phyloP scores from a whole-genome alignment of 2,329 filamentous ascomycete species.

The Phialemoniopsis sp. region DNA sequence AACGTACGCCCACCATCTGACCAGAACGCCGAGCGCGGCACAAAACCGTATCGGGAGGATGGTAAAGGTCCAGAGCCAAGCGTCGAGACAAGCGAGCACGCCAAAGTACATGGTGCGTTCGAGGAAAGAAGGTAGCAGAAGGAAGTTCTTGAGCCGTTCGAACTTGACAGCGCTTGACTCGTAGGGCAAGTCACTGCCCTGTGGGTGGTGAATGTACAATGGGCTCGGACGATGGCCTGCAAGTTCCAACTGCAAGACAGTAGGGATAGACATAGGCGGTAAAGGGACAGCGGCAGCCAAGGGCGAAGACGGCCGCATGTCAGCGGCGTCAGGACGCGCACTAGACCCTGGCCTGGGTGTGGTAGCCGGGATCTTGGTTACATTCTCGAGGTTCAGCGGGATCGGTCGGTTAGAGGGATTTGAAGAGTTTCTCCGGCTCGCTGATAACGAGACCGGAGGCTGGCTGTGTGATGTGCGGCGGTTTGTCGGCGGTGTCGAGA shows the following conservation, averaged over 20 bases:
- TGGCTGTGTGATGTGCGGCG: conserved; percentile 27
- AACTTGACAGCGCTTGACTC: conserved; percentile 92
- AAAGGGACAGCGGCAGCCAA: conserved; percentile 54
- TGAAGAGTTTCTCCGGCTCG: conserved; percentile 45
- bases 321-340: conserved; percentile 6
- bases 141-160: conserved; percentile 83
- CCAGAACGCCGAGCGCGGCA: conserved; percentile 72
- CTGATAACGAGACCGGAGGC: conserved; percentile 20
- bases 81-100: conserved; percentile 84
- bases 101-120: conserved; percentile 87
- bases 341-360: conserved; percentile 14
- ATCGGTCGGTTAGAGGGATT: conserved; percentile 37
- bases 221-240: conserved; percentile 59
- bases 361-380: conserved; percentile 14
- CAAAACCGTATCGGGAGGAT: conserved; percentile 87
- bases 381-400: conserved; percentile 37
- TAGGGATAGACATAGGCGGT: conserved; percentile 63
- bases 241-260: conserved; percentile 60
- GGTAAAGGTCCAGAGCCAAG: conserved; percentile 95
- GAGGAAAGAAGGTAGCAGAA: conserved; percentile 75
- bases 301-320: conserved; percentile 35
- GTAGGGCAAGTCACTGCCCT: conserved; percentile 63
- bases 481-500: conserved; percentile 49
- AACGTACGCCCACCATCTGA: conserved; percentile 74
- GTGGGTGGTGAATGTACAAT: conserved; percentile 60